Percentiles rank a stretch among this genome's conserved stretches.
phyloP scores from a whole-genome alignment of 148 eudicot species.

The Beta vulgaris region DNA sequence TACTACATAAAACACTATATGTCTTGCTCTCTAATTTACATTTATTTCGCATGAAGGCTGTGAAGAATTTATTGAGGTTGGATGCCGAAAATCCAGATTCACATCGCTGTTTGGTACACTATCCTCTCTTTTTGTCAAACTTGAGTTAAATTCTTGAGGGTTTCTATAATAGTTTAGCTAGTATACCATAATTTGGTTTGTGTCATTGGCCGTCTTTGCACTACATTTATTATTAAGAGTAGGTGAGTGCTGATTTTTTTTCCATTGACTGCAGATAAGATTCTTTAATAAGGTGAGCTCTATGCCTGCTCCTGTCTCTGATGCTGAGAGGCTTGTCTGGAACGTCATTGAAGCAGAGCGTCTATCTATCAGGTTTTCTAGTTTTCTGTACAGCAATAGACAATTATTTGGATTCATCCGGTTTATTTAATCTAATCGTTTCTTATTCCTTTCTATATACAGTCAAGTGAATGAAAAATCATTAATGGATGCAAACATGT shows the following conservation, averaged over 20 bases:
- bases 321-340: conserved; percentile 71
- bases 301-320: conserved; percentile 74
- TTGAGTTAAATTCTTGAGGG: neutral
- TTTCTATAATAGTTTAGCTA: neutral
- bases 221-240: neutral
- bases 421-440: conserved; percentile 2
- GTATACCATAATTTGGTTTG: neutral
- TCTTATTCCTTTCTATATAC: conserved; percentile 15
- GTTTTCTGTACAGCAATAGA: neutral
- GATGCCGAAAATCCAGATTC: conserved; percentile 83
- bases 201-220: neutral
- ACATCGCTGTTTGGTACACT: conserved; percentile 88
- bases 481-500: conserved; percentile 62
- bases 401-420: neutral
- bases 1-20: neutral
- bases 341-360: conserved; percentile 86
- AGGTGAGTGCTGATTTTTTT: conserved; percentile 13
- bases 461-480: conserved; percentile 82
- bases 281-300: conserved; percentile 75
- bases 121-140: neutral
- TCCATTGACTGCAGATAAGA: conserved; percentile 49
- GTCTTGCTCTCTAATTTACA: neutral
- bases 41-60: conserved; percentile 51
- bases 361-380: conserved; percentile 60
- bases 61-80: conserved; percentile 77